These are phyloP conservation scores for Huntiella abstrusa DNA, from an alignment of 2,329 filamentous ascomycete species.

Conservation along the genomic window DNA sequence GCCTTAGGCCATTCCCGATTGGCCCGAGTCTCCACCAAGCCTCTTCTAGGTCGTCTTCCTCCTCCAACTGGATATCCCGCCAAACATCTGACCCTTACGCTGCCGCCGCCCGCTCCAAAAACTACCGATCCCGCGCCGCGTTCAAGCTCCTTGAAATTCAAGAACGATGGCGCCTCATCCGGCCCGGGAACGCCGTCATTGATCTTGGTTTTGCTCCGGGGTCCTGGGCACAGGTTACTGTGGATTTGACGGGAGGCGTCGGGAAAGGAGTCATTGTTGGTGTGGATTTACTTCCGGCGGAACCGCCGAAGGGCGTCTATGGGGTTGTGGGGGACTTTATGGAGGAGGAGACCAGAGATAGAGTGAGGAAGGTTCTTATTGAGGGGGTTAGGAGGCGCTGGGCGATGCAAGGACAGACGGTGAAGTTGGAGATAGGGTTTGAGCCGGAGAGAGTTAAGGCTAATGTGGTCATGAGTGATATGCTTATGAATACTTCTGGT, in stretches of 20 bases:
- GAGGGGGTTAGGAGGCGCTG: conserved; percentile 25
- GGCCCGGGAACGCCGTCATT: conserved; percentile 63
- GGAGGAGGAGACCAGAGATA: conserved; percentile 49
- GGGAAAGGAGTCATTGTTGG: conserved; percentile 55
- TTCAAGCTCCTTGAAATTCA: conserved; percentile 91
- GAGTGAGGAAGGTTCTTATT: conserved; percentile 59
- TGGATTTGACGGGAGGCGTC: conserved; percentile 54
- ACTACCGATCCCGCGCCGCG: conserved; percentile 74
- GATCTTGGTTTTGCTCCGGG: conserved; percentile 73
- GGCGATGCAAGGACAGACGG: conserved; percentile 12
- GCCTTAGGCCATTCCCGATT: no score
- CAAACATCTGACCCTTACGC: conserved; percentile 57
- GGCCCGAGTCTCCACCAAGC: no score
- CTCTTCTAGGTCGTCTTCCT: conserved; percentile 10
- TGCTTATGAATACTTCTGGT: conserved; percentile 99
- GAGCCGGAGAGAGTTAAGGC: conserved; percentile 12
- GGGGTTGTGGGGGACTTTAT: conserved; percentile 92
- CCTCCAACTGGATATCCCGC: conserved; percentile 56
- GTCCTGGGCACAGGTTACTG: conserved; percentile 62
- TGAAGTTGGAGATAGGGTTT: conserved; percentile 9
- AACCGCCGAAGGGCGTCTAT: conserved; percentile 79
- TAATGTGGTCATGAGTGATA: conserved; percentile 66
- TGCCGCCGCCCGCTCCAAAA: conserved; percentile 56
- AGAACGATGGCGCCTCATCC: conserved; percentile 61
- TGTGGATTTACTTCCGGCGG: conserved; percentile 83